These are phyloP conservation scores for Tetrapisispora namnaoensis DNA, from an alignment of 805 yeast species.

Conservation along the genomic window DNA sequence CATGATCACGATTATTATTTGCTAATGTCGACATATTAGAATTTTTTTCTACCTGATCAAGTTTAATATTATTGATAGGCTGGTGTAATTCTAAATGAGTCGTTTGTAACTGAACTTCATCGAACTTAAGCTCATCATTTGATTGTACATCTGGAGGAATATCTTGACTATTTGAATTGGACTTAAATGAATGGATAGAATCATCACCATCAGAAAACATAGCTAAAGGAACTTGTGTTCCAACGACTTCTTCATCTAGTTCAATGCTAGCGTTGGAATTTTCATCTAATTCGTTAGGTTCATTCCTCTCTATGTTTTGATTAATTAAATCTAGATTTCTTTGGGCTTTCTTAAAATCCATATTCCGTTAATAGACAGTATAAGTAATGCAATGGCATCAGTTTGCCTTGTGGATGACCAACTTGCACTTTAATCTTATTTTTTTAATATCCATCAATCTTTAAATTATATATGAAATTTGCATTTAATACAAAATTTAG, in stretches of 20 bases:
- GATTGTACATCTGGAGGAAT: background rate
- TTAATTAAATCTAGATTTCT: slow-evolving; percentile 16
- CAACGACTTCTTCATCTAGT: background rate
- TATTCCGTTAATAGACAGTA: slow-evolving; percentile 1
- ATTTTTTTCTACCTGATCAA: too few species aligned
- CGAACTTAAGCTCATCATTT: background rate
- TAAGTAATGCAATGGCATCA: too few species aligned
- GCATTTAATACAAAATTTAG: background rate
- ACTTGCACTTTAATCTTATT: background rate
- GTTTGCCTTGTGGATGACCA: background rate
- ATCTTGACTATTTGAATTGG: background rate
- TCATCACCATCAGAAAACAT: slow-evolving; percentile 4
- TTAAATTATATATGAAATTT: background rate
- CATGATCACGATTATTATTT: background rate
- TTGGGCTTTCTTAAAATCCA: slow-evolving; percentile 22
- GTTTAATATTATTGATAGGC: background rate
- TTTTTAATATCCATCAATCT: too few species aligned
- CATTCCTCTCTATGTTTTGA: background rate
- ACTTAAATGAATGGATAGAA: background rate
- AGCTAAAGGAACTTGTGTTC: slow-evolving; percentile 5
- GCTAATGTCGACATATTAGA: too few species aligned
- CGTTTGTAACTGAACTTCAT: background rate
- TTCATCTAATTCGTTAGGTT: slow-evolving; percentile 5
- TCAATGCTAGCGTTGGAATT: background rate
- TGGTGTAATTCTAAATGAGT: background rate